Evolutionary conservation across 106 monocot species (phyloP).

Genomic region (Agapanthus africanus): DNA sequence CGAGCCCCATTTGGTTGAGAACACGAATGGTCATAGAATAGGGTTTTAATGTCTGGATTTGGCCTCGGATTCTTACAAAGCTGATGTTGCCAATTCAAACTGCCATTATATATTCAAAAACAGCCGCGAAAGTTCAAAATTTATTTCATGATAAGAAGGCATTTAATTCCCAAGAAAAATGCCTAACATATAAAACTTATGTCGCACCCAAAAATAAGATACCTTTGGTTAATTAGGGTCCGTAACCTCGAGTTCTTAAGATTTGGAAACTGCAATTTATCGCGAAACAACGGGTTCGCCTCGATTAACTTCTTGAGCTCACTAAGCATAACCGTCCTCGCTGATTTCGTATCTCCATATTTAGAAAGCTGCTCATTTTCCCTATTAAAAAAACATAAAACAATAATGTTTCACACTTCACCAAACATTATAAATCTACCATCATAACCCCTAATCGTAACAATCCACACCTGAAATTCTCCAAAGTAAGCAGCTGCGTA

Average conservation of each 20-base stretch:
- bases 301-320: conserved; percentile 58
- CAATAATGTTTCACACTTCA: neutral
- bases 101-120: conserved; percentile 11
- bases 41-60: conserved; percentile 61
- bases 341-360: conserved; percentile 2
- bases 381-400: neutral
- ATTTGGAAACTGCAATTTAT: conserved; percentile 9
- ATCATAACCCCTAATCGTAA: neutral
- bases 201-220: neutral
- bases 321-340: conserved; percentile 1
- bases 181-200: neutral
- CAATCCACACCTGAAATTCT: conserved; percentile 4
- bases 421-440: neutral
- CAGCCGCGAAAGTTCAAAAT: neutral
- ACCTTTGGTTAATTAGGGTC: conserved; percentile 9
- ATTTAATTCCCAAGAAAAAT: neutral
- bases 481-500: conserved; percentile 10
- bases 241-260: conserved; percentile 5
- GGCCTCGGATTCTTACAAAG: conserved; percentile 60
- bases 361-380: conserved; percentile 13
- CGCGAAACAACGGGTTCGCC: conserved; percentile 14
- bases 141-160: neutral
- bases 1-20: conserved; percentile 43
- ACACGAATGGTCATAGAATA: conserved; percentile 67
- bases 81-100: conserved; percentile 71